These are phyloP conservation scores for Leccinum longicurvipes DNA, from an alignment of 768 basidiomycete species.

Conservation along the genomic window DNA sequence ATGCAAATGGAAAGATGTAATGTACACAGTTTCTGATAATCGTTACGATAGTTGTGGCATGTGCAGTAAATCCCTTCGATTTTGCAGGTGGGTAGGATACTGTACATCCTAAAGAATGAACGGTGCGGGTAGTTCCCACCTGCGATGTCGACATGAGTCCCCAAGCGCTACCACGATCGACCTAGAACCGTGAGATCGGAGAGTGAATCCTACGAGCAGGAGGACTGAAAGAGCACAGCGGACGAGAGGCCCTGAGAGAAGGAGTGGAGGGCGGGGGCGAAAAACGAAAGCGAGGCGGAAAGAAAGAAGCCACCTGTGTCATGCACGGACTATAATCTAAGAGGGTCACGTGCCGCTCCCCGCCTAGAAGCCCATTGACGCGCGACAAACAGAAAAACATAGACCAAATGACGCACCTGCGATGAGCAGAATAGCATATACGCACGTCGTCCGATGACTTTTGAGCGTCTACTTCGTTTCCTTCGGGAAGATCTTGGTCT, in stretches of 20 bases:
- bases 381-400: too few species aligned
- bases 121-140: not conserved
- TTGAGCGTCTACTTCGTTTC: conserved; percentile 77
- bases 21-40: conserved; percentile 76
- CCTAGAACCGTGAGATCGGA: conserved; percentile 72
- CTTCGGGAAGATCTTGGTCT: too few species aligned
- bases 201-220: conserved; percentile 56
- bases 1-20: conserved; percentile 9
- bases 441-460: too few species aligned
- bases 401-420: conserved; percentile 37
- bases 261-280: too few species aligned
- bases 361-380: too few species aligned
- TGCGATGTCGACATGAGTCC: not conserved
- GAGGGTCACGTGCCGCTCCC: too few species aligned
- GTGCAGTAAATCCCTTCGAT: conserved; percentile 64
- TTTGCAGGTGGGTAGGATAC: conserved; percentile 75
- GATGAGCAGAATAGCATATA: conserved; percentile 84
- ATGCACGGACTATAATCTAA: too few species aligned
- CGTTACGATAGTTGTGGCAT: too few species aligned
- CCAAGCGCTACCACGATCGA: conserved; percentile 13
- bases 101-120: conserved; percentile 47
- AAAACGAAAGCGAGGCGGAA: too few species aligned
- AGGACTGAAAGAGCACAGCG: too few species aligned
- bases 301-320: too few species aligned
- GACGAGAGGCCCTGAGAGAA: too few species aligned